Evolutionary conservation across 495 filamentous ascomycete genomes (phyloP), one percentile per base, ranked within the genome.

Genomic region (Pyronema domesticum): DNA sequence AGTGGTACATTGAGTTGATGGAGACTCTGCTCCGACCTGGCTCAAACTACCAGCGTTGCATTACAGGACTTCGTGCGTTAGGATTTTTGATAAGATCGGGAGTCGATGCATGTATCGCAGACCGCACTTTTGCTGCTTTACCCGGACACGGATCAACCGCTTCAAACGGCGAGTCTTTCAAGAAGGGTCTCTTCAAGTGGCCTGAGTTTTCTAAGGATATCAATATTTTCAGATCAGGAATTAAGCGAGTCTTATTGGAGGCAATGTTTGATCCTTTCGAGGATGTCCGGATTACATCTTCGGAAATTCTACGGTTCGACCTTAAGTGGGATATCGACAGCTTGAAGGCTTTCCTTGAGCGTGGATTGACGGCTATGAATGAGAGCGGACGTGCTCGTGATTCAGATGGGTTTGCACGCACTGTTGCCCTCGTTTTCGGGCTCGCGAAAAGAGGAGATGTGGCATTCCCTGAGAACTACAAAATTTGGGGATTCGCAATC

Each of bases 231-330:
- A 72, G 73, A n/a, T 66, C 59, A 0, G 60, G 58, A 3, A 59
- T 78, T 45, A 58, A 74, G 13, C 62, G 74, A 35, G 59, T 80
- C 15, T 68, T 95, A 7, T 61, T 87, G 4, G 86, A 95, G 65
- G 76, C 91, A 8, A 60, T 94, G 0, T 69, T 91, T 45, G 82
- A 96, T 62, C 85, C 89, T 0, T 98, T 89, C 61, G 91, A 98
- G 56, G 91, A 98, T 69, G 83, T 96, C 9, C 75, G 91, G 56
- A 76, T 76, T 39, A 70, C 70, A 1, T 76, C 91, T 6, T 66
- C 78, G 0, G 69, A 70, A 6, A 68, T 86, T 13, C 56, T 94
- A 23, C 74, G 73, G 52, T 37, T 52, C 19, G 60, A 64, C 9
- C 45, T 51, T 7, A 23, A 40, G 23, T 43, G 43, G 14, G 47